Evolutionary conservation across 2,329 filamentous ascomycete genomes (phyloP).

Genomic region (Ascochyta rabiei): DNA sequence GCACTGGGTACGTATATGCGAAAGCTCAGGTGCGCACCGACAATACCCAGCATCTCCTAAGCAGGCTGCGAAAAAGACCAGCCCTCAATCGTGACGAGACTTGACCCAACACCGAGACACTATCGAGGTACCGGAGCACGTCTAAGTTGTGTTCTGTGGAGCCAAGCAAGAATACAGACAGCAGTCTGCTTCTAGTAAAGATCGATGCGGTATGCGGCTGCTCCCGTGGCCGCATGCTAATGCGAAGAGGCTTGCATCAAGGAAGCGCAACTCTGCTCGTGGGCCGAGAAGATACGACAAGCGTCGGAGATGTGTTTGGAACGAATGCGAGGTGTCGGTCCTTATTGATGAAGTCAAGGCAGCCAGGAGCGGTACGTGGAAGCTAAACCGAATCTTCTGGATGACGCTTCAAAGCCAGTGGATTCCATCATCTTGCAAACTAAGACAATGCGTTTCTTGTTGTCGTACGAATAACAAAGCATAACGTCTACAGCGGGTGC

Average conservation of each 20-base stretch:
- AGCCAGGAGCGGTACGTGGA: neutral
- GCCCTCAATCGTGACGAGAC: neutral
- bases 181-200: constrained; percentile 13
- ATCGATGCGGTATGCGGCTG: constrained; percentile 16
- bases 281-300: neutral
- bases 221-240: constrained; percentile 3
- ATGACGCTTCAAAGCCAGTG: constrained; percentile 6
- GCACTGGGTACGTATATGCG: too few relatives aligned
- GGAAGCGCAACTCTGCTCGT: neutral
- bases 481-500: constrained; percentile 9
- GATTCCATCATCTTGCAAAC: constrained; percentile 13
- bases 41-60: too few relatives aligned
- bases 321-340: neutral
- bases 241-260: neutral
- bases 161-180: neutral
- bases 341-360: neutral
- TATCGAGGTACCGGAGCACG: neutral
- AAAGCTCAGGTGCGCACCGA: too few relatives aligned
- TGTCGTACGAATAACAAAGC: constrained; percentile 16
- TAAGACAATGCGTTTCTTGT: constrained; percentile 1
- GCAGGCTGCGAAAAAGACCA: neutral
- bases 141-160: neutral
- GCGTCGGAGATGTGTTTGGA: too few relatives aligned
- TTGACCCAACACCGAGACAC: neutral
- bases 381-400: neutral